These are phyloP conservation scores for Halophytophthora polymorphica DNA, from an alignment of 352 stramenopile genomes.

Conservation along the genomic window DNA sequence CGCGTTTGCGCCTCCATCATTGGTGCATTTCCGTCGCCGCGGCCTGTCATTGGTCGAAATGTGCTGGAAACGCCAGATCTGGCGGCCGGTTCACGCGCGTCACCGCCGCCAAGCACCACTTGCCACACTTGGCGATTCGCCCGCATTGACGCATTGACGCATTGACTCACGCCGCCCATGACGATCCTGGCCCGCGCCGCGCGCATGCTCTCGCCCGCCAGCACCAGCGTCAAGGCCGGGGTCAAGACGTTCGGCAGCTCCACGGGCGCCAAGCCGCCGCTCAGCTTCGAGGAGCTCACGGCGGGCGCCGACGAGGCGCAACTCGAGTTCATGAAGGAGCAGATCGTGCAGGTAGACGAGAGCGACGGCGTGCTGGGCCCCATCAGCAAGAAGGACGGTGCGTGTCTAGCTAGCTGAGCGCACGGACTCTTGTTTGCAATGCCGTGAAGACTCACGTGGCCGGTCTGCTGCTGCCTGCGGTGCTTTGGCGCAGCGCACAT, in stretches of 20 bases:
- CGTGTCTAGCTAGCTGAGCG: not conserved
- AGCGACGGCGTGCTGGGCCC: conserved; percentile 74
- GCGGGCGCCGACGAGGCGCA: conserved; percentile 71
- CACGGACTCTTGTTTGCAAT: conserved; percentile 1
- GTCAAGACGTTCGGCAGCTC: conserved; percentile 11
- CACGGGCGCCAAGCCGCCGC: conserved; percentile 15
- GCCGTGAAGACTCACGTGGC: not conserved
- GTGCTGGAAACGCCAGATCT: too few species aligned
- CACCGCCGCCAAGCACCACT: too few species aligned
- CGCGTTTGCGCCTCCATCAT: too few species aligned
- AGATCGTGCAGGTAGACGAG: conserved; percentile 87
- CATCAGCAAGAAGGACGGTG: conserved; percentile 86
- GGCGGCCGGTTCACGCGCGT: too few species aligned
- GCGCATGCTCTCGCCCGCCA: not conserved
- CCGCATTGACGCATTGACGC: too few species aligned
- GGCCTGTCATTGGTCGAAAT: too few species aligned
- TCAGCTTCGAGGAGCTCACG: conserved; percentile 63
- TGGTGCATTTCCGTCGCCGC: too few species aligned
- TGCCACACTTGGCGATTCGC: too few species aligned
- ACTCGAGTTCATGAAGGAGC: conserved; percentile 89
- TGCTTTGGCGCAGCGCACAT: conserved; percentile 51
- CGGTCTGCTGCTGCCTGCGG: conserved; percentile 3
- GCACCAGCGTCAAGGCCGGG: conserved; percentile 5
- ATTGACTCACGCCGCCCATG: not conserved
- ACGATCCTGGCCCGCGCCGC: not conserved